Evolutionary conservation across 805 yeast genomes (phyloP).

Genomic region (Ogataea kodamae): DNA sequence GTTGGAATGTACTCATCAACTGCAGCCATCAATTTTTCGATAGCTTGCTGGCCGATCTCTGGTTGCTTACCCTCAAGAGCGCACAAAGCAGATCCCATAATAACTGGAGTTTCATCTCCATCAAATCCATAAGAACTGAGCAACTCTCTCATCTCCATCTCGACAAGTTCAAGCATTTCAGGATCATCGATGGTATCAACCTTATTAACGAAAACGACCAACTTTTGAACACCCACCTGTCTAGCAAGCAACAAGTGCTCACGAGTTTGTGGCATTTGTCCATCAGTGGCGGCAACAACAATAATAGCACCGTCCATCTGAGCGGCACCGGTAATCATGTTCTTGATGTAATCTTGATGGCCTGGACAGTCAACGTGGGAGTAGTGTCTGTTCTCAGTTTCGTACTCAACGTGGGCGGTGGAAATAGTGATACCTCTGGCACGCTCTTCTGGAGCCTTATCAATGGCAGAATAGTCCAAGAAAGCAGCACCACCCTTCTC

Average conservation of each 20-base stretch:
- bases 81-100: constrained; percentile 98
- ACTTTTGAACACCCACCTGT: constrained; percentile 98
- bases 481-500: constrained; percentile 88
- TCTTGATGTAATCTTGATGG: constrained; percentile 97
- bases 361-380: constrained; percentile 99
- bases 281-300: constrained; percentile 98
- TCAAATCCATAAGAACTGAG: constrained; percentile 89
- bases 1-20: constrained; percentile 95
- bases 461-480: constrained; percentile 90
- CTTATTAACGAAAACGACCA: constrained; percentile 97
- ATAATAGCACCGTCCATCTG: constrained; percentile 99
- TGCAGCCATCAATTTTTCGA: constrained; percentile 79
- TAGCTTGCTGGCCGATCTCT: constrained; percentile 88
- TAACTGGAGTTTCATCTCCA: constrained; percentile 96
- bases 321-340: constrained; percentile 99
- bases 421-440: constrained; percentile 99
- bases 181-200: constrained; percentile 97
- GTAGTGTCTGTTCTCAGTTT: constrained; percentile 91
- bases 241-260: constrained; percentile 97
- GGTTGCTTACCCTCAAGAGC: constrained; percentile 87
- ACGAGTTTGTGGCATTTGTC: constrained; percentile 99
- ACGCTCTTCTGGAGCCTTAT: constrained; percentile 98
- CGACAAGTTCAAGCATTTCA: constrained; percentile 98
- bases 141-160: constrained; percentile 99
- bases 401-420: constrained; percentile 96